Percentiles rank a stretch among this genome's conserved stretches.
phyloP scores from a whole-genome alignment of 2,329 filamentous ascomycete genomes.

The Rhynchosporium secalis region DNA sequence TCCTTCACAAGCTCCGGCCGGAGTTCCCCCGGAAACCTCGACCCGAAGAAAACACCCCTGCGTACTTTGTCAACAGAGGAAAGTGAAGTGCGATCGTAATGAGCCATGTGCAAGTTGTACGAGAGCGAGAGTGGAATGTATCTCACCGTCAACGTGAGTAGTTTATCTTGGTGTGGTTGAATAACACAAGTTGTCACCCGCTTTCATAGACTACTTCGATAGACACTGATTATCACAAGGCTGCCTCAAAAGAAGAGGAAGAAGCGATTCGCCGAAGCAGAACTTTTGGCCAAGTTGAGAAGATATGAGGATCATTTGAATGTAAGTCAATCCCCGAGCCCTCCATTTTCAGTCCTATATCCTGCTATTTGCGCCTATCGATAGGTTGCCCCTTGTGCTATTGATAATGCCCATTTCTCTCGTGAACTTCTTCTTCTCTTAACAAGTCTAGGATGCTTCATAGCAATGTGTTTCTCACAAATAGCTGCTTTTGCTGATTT shows the following conservation, averaged over 20 bases:
- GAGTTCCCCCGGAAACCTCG: background rate
- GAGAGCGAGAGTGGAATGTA: slow-evolving; percentile 33
- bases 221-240: too few relatives aligned
- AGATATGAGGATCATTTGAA: slow-evolving; percentile 32
- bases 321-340: slow-evolving; percentile 11
- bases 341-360: too few relatives aligned
- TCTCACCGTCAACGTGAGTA: slow-evolving; percentile 22
- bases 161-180: too few relatives aligned
- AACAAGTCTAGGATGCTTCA: too few relatives aligned
- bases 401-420: too few relatives aligned
- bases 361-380: too few relatives aligned
- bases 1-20: background rate
- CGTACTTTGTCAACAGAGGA: slow-evolving; percentile 36
- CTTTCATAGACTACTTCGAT: too few relatives aligned
- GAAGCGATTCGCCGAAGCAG: slow-evolving; percentile 34
- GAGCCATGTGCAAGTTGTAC: slow-evolving; percentile 35
- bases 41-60: slow-evolving; percentile 29
- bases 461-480: too few relatives aligned
- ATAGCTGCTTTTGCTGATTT: too few relatives aligned
- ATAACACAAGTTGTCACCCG: too few relatives aligned
- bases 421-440: too few relatives aligned
- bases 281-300: slow-evolving; percentile 33
- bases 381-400: too few relatives aligned
- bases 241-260: slow-evolving; percentile 33
- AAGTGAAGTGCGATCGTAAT: slow-evolving; percentile 36